A percentile compares a stretch with the other conserved stretches of the same genome.
phyloP scores from a whole-genome alignment of 2,329 filamentous ascomycete genomes.

The Fusarium praegraminearum region DNA sequence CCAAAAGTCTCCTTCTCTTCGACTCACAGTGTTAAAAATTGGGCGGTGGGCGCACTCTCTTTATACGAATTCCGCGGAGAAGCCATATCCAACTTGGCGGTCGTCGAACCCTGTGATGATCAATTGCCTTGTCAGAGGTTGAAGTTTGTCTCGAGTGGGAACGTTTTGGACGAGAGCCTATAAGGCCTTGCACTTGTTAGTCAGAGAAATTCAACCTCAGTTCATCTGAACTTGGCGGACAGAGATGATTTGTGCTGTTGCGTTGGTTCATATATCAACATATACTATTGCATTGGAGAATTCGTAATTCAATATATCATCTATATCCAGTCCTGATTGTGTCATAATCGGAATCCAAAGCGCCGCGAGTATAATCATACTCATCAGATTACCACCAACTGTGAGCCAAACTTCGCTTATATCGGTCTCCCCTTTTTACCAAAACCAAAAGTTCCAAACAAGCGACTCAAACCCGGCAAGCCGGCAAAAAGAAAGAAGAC shows the following conservation, averaged over 20 bases:
- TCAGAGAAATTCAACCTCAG: conserved; percentile 23
- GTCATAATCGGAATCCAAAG: background rate
- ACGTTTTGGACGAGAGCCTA: background rate
- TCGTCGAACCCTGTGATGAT: conserved; percentile 17
- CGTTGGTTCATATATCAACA: background rate
- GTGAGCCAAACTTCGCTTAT: conserved; percentile 12
- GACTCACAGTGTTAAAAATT: conserved; percentile 6
- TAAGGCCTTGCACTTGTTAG: conserved; percentile 15
- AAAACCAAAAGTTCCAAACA: conserved; percentile 9
- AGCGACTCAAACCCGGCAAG: background rate
- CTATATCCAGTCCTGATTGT: background rate
- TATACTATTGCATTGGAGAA: background rate
- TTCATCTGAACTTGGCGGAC: conserved; percentile 3
- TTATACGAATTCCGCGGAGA: conserved; percentile 27
- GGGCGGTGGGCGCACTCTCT: background rate
- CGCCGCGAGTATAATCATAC: background rate
- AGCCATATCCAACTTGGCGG: conserved; percentile 6
- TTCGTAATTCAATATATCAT: background rate
- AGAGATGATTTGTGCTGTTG: background rate
- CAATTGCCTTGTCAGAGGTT: background rate
- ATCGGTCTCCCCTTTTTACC: background rate
- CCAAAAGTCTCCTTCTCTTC: background rate
- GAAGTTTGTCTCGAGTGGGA: background rate
- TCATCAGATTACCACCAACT: conserved; percentile 2
- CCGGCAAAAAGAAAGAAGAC: background rate